Evolutionary conservation across 2,329 filamentous ascomycete species (phyloP), one percentile per base, ranked within the genome.

Genomic region (Eutypella sp.): DNA sequence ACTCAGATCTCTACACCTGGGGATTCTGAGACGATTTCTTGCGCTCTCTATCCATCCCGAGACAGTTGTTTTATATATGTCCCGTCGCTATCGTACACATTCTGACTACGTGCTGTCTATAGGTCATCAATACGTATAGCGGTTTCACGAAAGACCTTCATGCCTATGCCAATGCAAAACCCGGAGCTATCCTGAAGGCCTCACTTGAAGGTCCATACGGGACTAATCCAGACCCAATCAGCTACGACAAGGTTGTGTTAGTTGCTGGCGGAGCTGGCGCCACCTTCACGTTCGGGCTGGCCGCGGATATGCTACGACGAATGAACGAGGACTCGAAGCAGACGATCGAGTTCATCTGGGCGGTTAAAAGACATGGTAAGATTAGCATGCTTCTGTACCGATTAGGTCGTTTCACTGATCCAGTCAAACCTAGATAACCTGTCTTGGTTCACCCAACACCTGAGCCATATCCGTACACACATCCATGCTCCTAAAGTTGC

Each of bases 181-280:
- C 79, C 0, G 76, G 77, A 0, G 68, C 58, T 13, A 56, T 60
- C 22, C 64, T 84, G 25, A 69, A 62, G 45, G 74, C 74, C 0
- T 81, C 78, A 0, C 68, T 79, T 2, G 79, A 84, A 47, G 79
- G 81, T 0, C 73, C 80, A 0, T 84, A 84, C 46, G 81, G 81
- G 22, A 71, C 71, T 1, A 65, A 76, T 20, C 78, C 78, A 0
- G 67, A 79, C 46, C 71, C 76, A 0, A 66, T 70, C 44, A 62
- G 68, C 13, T 78, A 71, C 48, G 76, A 82, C 57, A 76, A 75
- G 50, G 67, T 81, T 6, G 65, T 84, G n/a, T 63, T 84, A 34
- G 68, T 84, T 31, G 77, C 78, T 3, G 81, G 80, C 11, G 81
- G 81, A 4, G 79, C 77, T 42, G 81, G 81, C 2, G 80, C 76